Base-by-base conservation (phyloP, 306 rosid species). In the Ammopiptanthus mongolicus region DNA sequence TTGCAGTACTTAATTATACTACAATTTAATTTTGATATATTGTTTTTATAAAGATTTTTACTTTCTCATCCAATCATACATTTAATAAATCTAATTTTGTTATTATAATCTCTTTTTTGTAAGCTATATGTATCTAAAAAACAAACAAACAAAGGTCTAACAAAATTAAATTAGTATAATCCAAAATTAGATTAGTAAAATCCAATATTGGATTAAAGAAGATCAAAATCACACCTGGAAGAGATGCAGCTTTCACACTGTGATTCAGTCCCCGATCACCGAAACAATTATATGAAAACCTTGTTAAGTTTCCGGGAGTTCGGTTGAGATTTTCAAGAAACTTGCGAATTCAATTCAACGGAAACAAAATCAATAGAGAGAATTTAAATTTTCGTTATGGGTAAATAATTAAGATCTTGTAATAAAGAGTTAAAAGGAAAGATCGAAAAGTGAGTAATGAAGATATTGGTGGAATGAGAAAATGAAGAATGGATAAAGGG, bases 221-320 rank as follows among this genome's bases (percentile, higher is more conserved):
- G 46, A 74, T 48, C 14, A 13, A 63, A 56, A 69, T 69, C 71
- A 65, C 60, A 75, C 68, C 53, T 62, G 75, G 12, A 71, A 51
- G 41, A 29, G 51, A 41, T 53, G 67, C 57, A 80, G 55, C 48
- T 66, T 21, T 68, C 56, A 65, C 59, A 52, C n/a, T 33, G 25
- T 46, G 36, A 12, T 29, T 64, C 13, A 51, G 60, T 58, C 82
- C 5, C 67, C 82, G 87, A 81, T 85, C 86, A 79, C 75, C 74
- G 79, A 75, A 33, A 23, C 14, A 58, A 72, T n/a, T 56, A 58
- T 62, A 34, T 8, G 12, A 56, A 52, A 37, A 28, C 23, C 47
- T 34, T 65, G 64, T 56, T 51, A n/a, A 65, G 19, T 63, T 51
- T 22, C 55, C 25, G 53, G 58, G 34, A 74, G 52, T 57, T 33